A percentile compares a stretch with the other conserved stretches of the same genome.
Evolutionary conservation across 768 basidiomycete species (phyloP).

Genomic region (Tylopilus plumbeoviolaceoides): DNA sequence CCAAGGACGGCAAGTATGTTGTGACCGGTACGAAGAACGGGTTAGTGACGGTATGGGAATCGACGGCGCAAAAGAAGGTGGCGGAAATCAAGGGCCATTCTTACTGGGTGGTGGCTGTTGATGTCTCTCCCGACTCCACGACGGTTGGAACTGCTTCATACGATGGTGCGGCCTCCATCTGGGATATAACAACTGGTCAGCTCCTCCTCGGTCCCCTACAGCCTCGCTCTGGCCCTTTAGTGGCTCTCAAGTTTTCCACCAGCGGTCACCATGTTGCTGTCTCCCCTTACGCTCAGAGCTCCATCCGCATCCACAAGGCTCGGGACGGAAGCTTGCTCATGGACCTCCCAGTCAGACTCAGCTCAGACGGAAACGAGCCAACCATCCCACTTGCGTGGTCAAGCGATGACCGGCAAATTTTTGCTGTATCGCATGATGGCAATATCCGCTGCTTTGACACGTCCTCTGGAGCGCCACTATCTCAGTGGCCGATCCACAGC

Average conservation of each 20-base stretch:
- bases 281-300: constrained; percentile 6
- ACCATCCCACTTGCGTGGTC: constrained; percentile 18
- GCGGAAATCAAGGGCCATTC: constrained; percentile 10
- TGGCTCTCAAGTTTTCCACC: constrained; percentile 11
- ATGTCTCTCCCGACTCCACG: constrained; percentile 11
- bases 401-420: constrained; percentile 9
- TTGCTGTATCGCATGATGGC: constrained; percentile 7
- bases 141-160: constrained; percentile 12
- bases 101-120: constrained; percentile 13
- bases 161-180: constrained; percentile 7
- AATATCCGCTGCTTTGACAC: constrained; percentile 10
- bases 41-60: constrained; percentile 9
- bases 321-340: constrained; percentile 5
- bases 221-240: constrained; percentile 1
- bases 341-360: constrained; percentile 10
- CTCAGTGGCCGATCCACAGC: constrained; percentile 11
- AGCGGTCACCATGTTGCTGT: constrained; percentile 4
- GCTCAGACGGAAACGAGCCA: constrained; percentile 11
- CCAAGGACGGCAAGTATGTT: constrained; percentile 7
- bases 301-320: constrained; percentile 9
- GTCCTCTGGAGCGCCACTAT: constrained; percentile 9
- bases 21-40: constrained; percentile 15
- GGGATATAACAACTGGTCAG: constrained; percentile 12
- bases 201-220: constrained; percentile 8
- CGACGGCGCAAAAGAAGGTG: not conserved